Evolutionary conservation across 2,329 filamentous ascomycete species (phyloP).

Genomic region (Talaromyces sp.): DNA sequence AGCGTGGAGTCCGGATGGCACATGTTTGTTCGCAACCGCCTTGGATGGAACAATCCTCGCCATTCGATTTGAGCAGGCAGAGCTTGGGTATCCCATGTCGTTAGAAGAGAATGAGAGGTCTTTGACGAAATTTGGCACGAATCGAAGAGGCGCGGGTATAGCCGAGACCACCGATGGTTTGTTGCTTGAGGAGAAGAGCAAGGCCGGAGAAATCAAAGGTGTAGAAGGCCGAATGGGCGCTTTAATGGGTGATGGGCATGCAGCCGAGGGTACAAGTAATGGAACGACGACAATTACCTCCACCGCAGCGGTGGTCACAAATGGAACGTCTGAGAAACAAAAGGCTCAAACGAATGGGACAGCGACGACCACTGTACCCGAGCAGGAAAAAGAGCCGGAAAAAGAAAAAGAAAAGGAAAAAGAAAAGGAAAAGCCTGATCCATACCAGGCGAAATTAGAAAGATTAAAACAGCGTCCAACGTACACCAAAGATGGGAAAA

Average conservation of each 20-base stretch:
- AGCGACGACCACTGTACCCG: slow-evolving; percentile 26
- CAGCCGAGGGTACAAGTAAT: slow-evolving; percentile 53
- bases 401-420: slow-evolving; percentile 35
- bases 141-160: slow-evolving; percentile 82
- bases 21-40: slow-evolving; percentile 78
- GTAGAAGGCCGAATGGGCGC: slow-evolving; percentile 96
- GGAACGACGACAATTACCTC: slow-evolving; percentile 28
- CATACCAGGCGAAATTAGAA: slow-evolving; percentile 58
- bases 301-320: slow-evolving; percentile 29
- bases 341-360: slow-evolving; percentile 39
- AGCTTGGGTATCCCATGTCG: slow-evolving; percentile 83
- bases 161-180: slow-evolving; percentile 89
- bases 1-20: slow-evolving; percentile 89
- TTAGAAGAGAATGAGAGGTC: slow-evolving; percentile 88
- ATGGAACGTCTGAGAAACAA: slow-evolving; percentile 39
- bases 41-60: slow-evolving; percentile 85
- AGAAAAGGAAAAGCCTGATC: slow-evolving; percentile 47
- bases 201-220: slow-evolving; percentile 81
- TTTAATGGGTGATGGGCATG: slow-evolving; percentile 81
- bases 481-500: slow-evolving; percentile 94
- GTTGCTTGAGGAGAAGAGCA: slow-evolving; percentile 83
- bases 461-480: slow-evolving; percentile 87
- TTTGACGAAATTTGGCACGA: slow-evolving; percentile 86
- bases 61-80: slow-evolving; percentile 76
- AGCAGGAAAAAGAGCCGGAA: slow-evolving; percentile 33